Percentiles rank a stretch among this genome's conserved stretches.
Conservation (phyloP, 2,329 filamentous ascomycete genomes). For the Byssochlamys sp. region DNA sequence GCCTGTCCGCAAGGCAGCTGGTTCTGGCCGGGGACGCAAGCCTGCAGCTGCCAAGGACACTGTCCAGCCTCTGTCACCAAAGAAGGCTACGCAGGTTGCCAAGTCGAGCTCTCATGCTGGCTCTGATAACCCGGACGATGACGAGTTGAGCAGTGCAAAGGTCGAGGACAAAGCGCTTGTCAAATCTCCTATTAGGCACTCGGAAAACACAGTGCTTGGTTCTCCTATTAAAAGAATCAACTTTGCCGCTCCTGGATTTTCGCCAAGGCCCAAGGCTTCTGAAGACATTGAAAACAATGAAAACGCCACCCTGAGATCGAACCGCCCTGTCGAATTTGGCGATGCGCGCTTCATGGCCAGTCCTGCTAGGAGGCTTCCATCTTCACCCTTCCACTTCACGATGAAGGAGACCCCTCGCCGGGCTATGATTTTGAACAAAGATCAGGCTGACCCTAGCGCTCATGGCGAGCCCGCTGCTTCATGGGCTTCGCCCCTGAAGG, state of each 20-base stretch:
- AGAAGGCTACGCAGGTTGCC: conserved; percentile 39
- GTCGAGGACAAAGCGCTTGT: conserved; percentile 19
- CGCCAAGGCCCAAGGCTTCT: conserved; percentile 3
- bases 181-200: conserved; percentile 24
- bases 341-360: conserved; percentile 31
- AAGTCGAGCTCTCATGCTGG: conserved; percentile 29
- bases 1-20: conserved; percentile 35
- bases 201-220: conserved; percentile 20
- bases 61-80: conserved; percentile 37
- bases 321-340: conserved; percentile 20
- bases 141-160: conserved; percentile 32
- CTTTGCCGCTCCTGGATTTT: conserved; percentile 14
- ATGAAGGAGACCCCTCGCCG: conserved; percentile 34
- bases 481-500: conserved; percentile 31
- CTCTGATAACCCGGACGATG: conserved; percentile 32
- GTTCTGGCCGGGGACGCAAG: conserved; percentile 20
- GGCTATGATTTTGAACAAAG: conserved; percentile 17
- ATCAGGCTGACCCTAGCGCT: conserved; percentile 11
- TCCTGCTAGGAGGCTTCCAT: conserved; percentile 35
- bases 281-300: conserved; percentile 22
- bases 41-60: conserved; percentile 22
- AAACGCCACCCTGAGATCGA: conserved; percentile 17
- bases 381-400: conserved; percentile 35
- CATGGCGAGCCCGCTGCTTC: conserved; percentile 21
- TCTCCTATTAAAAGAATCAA: conserved; percentile 32